Evolutionary conservation across 1,139 yeast species (phyloP).

Genomic region (Arxiozyma bovina): DNA sequence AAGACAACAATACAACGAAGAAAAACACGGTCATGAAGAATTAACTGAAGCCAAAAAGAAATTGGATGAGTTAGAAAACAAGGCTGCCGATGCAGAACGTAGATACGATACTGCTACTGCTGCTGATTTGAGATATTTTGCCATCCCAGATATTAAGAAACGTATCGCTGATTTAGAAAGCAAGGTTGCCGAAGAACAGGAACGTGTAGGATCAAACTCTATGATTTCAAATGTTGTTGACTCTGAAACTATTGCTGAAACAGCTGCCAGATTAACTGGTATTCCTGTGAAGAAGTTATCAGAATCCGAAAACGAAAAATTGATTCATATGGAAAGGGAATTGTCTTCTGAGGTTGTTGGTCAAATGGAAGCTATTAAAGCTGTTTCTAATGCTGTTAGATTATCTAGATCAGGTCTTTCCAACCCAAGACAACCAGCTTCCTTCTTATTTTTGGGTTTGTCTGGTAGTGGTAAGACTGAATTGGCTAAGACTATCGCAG

Average conservation of each 20-base stretch:
- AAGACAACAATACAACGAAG: slow-evolving; percentile 77
- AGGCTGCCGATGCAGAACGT: slow-evolving; percentile 95
- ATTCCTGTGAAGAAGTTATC: slow-evolving; percentile 96
- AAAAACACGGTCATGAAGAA: slow-evolving; percentile 86
- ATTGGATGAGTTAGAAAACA: slow-evolving; percentile 83
- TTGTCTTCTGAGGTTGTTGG: slow-evolving; percentile 83
- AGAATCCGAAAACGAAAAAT: slow-evolving; percentile 88
- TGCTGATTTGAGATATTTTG: slow-evolving; percentile 93
- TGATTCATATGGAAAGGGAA: slow-evolving; percentile 88
- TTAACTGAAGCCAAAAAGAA: slow-evolving; percentile 81
- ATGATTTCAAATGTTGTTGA: slow-evolving; percentile 85
- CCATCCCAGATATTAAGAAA: slow-evolving; percentile 82
- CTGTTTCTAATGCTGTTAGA: slow-evolving; percentile 91
- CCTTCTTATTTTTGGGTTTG: slow-evolving; percentile 87
- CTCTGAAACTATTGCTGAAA: slow-evolving; percentile 88
- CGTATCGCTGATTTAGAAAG: slow-evolving; percentile 69
- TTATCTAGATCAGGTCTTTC: slow-evolving; percentile 91
- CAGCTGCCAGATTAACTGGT: slow-evolving; percentile 95
- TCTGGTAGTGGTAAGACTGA: slow-evolving; percentile 99
- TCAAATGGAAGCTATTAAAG: slow-evolving; percentile 90
- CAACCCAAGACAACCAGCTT: slow-evolving; percentile 93
- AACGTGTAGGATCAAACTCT: slow-evolving; percentile 50
- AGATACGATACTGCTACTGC: slow-evolving; percentile 90
- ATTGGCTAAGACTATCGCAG: slow-evolving; percentile 91
- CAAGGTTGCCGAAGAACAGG: slow-evolving; percentile 68